Evolutionary conservation across 352 stramenopile species (phyloP).

Genomic region (Globisporangium yorkense): DNA sequence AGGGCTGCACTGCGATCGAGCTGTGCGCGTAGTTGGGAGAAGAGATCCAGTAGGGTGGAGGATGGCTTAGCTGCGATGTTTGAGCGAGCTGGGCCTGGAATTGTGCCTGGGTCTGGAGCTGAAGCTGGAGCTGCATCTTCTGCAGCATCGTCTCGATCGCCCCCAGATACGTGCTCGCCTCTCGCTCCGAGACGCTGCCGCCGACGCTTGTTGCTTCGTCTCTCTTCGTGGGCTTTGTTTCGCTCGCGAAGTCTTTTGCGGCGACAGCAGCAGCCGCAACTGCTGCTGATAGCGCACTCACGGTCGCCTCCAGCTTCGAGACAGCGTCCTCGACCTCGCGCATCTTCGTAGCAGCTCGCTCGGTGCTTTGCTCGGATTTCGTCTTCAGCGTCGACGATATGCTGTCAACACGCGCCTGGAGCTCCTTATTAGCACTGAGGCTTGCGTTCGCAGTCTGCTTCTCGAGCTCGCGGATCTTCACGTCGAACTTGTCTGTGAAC

Average conservation of each 20-base stretch:
- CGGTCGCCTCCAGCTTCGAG: neutral
- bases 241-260: neutral
- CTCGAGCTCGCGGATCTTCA: slow-evolving; percentile 25
- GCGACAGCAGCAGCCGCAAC: neutral
- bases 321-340: slow-evolving; percentile 3
- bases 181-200: slow-evolving; percentile 12
- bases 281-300: neutral
- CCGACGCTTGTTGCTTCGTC: neutral
- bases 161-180: slow-evolving; percentile 27
- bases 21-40: slow-evolving; percentile 4
- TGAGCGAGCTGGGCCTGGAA: slow-evolving; percentile 18
- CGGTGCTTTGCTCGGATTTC: neutral
- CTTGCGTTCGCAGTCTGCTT: slow-evolving; percentile 16
- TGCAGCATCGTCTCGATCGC: slow-evolving; percentile 54
- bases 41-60: slow-evolving; percentile 5
- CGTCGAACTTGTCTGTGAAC: slow-evolving; percentile 22
- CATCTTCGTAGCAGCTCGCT: neutral
- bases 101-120: slow-evolving; percentile 32
- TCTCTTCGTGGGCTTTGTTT: neutral
- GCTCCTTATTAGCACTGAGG: slow-evolving; percentile 13
- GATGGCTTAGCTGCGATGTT: neutral
- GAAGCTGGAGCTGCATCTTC: slow-evolving; percentile 62
- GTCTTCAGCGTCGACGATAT: slow-evolving; percentile 5
- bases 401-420: slow-evolving; percentile 1
- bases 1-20: neutral